These are phyloP conservation scores for Starmerella asiatica DNA, from an alignment of 805 yeast genomes.

Conservation along the genomic window DNA sequence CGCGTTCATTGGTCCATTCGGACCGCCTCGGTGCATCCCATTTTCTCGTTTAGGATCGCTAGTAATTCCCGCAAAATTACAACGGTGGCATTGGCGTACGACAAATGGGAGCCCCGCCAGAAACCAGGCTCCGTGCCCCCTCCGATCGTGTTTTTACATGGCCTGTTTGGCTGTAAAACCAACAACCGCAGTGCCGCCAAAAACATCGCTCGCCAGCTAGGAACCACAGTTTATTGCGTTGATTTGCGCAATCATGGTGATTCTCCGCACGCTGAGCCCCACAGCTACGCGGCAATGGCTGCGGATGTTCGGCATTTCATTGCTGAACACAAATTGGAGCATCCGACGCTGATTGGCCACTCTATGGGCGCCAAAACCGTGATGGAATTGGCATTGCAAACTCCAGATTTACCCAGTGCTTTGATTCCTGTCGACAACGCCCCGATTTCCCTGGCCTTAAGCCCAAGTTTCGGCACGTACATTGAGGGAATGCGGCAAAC, in stretches of 20 bases:
- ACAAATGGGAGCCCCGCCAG: conserved; percentile 19
- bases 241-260: conserved; percentile 87
- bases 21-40: no score
- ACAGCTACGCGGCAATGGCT: conserved; percentile 70
- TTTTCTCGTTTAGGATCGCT: no score
- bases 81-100: conserved; percentile 21
- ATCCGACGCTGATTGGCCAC: conserved; percentile 30
- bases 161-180: conserved; percentile 71
- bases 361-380: conserved; percentile 79
- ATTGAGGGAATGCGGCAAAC: conserved; percentile 49
- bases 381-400: conserved; percentile 66
- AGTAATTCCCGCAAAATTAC: background rate
- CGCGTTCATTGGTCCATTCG: no score
- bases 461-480: conserved; percentile 52
- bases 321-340: conserved; percentile 29
- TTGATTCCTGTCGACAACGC: conserved; percentile 80
- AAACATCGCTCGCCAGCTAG: conserved; percentile 27
- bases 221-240: conserved; percentile 26
- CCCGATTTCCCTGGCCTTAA: conserved; percentile 53
- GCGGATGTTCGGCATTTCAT: conserved; percentile 75
- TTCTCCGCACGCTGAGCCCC: conserved; percentile 63
- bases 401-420: conserved; percentile 47
- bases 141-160: conserved; percentile 74
- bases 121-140: conserved; percentile 1
- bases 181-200: conserved; percentile 73